phyloP scores from a whole-genome alignment of 2,329 filamentous ascomycete species.

The Alternaria panax region DNA sequence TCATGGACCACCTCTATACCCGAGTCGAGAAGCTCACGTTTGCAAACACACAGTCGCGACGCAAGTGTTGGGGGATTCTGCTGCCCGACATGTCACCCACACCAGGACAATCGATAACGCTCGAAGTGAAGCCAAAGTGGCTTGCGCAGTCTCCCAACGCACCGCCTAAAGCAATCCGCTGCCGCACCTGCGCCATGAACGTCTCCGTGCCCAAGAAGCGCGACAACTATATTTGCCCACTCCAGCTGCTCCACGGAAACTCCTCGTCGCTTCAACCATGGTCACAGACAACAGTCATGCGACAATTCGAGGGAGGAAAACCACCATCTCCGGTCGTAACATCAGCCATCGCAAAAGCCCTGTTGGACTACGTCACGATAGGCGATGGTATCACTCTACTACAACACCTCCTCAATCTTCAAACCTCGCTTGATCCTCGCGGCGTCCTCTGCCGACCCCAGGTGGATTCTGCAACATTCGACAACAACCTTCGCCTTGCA shows the following conservation, averaged over 20 bases:
- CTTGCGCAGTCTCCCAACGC: conserved; percentile 56
- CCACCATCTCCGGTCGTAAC: conserved; percentile 1
- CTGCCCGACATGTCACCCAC: conserved; percentile 43
- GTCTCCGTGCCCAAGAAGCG: conserved; percentile 38
- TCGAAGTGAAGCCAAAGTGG: conserved; percentile 60
- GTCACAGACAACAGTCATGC: conserved; percentile 21
- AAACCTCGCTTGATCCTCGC: conserved; percentile 48
- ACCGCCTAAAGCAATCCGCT: conserved; percentile 49
- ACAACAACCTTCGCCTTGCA: conserved; percentile 42
- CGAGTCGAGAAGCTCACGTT: conserved; percentile 16
- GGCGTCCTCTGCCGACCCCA: conserved; percentile 34
- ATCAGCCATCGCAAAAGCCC: conserved; percentile 16
- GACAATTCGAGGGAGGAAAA: conserved; percentile 11
- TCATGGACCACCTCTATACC: conserved; percentile 20
- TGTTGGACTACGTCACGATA: conserved; percentile 34
- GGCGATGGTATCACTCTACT: conserved; percentile 49
- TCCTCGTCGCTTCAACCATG: conserved; percentile 21
- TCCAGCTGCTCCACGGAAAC: conserved; percentile 49
- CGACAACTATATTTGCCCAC: conserved; percentile 49
- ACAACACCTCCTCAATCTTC: conserved; percentile 46
- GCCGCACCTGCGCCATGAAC: conserved; percentile 57
- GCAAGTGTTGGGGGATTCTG: conserved; percentile 32
- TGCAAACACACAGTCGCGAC: neutral
- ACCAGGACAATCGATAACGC: conserved; percentile 30
- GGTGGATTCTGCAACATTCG: conserved; percentile 5